Percentiles rank a stretch among this genome's conserved stretches.
phyloP scores from a whole-genome alignment of 1,284 basidiomycete species.

The Trametes polyzona region DNA sequence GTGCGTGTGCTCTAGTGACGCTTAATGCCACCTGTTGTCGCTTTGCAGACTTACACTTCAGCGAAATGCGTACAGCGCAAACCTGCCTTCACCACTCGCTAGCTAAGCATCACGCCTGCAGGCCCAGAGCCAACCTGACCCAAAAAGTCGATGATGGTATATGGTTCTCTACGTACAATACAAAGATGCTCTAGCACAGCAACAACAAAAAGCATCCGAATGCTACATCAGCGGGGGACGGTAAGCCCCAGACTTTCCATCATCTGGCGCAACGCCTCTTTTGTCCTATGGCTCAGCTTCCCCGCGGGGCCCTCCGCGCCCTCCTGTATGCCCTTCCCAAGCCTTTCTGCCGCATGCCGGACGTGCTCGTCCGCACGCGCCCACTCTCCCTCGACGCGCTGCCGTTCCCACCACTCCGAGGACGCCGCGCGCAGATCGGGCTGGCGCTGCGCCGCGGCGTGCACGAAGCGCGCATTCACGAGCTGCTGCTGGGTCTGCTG shows the following conservation, averaged over 20 bases:
- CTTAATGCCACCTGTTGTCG: neutral
- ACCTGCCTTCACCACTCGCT: neutral
- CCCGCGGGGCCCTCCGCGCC: slow-evolving; percentile 22
- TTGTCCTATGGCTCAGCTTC: slow-evolving; percentile 20
- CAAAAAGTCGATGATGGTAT: too few relatives aligned
- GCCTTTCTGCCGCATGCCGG: slow-evolving; percentile 50
- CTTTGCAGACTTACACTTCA: neutral
- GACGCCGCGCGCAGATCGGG: slow-evolving; percentile 51
- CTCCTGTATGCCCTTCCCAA: slow-evolving; percentile 50
- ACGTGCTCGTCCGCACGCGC: slow-evolving; percentile 53
- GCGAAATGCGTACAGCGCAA: too few relatives aligned
- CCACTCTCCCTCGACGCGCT: slow-evolving; percentile 53
- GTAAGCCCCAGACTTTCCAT: slow-evolving; percentile 16
- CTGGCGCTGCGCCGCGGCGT: slow-evolving; percentile 56
- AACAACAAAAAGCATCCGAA: neutral
- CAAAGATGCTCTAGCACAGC: neutral
- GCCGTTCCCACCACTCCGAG: slow-evolving; percentile 57
- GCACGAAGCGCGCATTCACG: slow-evolving; percentile 57
- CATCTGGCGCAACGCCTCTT: slow-evolving; percentile 18
- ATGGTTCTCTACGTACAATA: neutral
- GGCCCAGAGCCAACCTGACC: too few relatives aligned
- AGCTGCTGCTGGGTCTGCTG: slow-evolving; percentile 37
- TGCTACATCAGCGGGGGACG: neutral
- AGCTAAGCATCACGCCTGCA: too few relatives aligned
- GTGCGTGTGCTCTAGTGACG: neutral